Base-by-base conservation (phyloP, 108 stramenopile species). In the Cyclotella choctawhatcheeana region DNA sequence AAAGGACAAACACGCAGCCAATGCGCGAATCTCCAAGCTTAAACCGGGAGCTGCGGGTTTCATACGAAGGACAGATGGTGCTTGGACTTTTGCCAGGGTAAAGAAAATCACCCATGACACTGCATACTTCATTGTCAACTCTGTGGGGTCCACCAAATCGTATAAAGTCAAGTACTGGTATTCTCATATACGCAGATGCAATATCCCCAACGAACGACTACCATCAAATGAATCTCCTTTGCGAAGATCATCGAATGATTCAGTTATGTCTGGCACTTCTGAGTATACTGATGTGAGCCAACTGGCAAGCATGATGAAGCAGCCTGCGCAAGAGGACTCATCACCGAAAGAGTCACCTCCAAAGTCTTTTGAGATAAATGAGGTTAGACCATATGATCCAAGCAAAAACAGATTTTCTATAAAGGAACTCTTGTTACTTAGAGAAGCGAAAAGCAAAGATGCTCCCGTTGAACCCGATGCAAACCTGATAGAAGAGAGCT, bases 101-200 rank as follows among this genome's bases (percentile, higher is more conserved):
- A 69, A 69, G 37, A 69, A 56, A 20, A 22, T 69, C 0, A 24
- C 67, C 1, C 3, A 52, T 1, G 67, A 69, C 43, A 69, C 43
- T 6, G 31, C 52, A 31, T 31, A 51, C 17, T 69, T 69, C 17
- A 30, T 69, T 18, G 67, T 56, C 54, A 69, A 56, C 27, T 16
- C 55, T 32, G 35, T 34, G 5, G 67, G 67, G n/a, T 33, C 67
- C 2, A 69, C 67, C 1, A 69, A 69, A 56, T 53, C 67, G 14
- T 69, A 69, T 40, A 33, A 25, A 32, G 18, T 17, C 1, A 69
- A 69, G 27, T 69, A 69, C 22, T 69, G 67, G 67, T 17, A 33
- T 17, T 44, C 67, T 20, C 67, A 69, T 29, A 31, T 69, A 3
- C 37, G 67, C 6, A 26, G 18, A 3, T 54, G 52, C 54, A 69